Conservation (phyloP, 352 stramenopile species). For the Phytophthora chlamydospora region DNA sequence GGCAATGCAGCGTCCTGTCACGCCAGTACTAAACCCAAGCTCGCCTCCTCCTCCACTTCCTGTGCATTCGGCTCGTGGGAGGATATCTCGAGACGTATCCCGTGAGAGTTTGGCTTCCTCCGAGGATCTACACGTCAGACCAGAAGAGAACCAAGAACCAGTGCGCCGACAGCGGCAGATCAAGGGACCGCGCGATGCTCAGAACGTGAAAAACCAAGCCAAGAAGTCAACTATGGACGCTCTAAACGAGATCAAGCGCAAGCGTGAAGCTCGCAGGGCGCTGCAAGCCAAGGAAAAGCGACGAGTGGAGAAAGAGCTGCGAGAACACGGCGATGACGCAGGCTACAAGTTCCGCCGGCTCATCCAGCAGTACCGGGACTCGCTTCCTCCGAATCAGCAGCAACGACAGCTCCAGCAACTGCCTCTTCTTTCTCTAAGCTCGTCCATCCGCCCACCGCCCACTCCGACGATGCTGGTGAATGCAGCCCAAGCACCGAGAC, state of each 20-base stretch:
- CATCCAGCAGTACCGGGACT: slow-evolving; percentile 62
- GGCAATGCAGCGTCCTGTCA: slow-evolving; percentile 11
- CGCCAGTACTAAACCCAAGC: slow-evolving; percentile 16
- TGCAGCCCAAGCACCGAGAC: slow-evolving; percentile 28
- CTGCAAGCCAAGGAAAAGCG: slow-evolving; percentile 71
- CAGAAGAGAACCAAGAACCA: slow-evolving; percentile 11
- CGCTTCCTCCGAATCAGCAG: slow-evolving; percentile 42
- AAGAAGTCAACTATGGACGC: slow-evolving; percentile 61
- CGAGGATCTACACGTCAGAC: slow-evolving; percentile 1
- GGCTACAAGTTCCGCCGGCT: slow-evolving; percentile 80
- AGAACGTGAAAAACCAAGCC: slow-evolving; percentile 30
- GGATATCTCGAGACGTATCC: slow-evolving; percentile 16
- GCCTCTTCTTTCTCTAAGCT: slow-evolving; percentile 23
- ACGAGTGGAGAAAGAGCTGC: slow-evolving; percentile 64
- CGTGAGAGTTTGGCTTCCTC: slow-evolving; percentile 9
- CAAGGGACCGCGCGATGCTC: slow-evolving; percentile 14
- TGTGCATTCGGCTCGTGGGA: slow-evolving; percentile 2
- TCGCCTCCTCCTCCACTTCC: slow-evolving; percentile 8
- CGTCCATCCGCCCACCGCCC: slow-evolving; percentile 24
- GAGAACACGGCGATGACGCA: slow-evolving; percentile 70
- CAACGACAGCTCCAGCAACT: slow-evolving; percentile 28
- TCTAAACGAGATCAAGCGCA: slow-evolving; percentile 73
- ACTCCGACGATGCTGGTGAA: slow-evolving; percentile 15
- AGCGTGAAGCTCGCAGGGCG: slow-evolving; percentile 63
- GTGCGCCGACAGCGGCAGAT: slow-evolving; percentile 4